These are phyloP conservation scores for Calvatia gigantea DNA, from an alignment of 768 basidiomycete genomes.

Conservation along the genomic window DNA sequence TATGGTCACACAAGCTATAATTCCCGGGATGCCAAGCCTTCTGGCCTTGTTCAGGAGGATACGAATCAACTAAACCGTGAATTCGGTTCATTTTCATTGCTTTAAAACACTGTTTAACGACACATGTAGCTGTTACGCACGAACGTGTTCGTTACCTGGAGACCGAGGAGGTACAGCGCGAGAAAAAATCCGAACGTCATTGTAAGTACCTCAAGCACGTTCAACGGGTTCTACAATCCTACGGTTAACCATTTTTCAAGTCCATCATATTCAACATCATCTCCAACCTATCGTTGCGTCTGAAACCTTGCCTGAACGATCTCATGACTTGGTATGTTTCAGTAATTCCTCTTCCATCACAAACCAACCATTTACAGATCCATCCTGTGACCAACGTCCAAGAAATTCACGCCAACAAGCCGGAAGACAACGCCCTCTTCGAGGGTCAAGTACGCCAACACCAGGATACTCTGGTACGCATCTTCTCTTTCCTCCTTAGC, in stretches of 20 bases:
- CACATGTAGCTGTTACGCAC: constrained; percentile 23
- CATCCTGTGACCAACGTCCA: constrained; percentile 24
- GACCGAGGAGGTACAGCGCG: constrained; percentile 26
- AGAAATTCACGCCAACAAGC: constrained; percentile 25
- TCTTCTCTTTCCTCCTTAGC: not conserved
- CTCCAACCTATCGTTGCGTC: constrained; percentile 28
- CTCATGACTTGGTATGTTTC: constrained; percentile 21
- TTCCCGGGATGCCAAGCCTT: constrained; percentile 15
- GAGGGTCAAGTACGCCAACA: constrained; percentile 25
- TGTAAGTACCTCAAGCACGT: constrained; percentile 18
- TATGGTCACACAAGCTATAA: constrained; percentile 14
- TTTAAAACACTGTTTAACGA: not conserved
- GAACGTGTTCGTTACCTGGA: constrained; percentile 26
- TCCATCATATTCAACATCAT: constrained; percentile 37
- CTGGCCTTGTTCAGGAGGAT: constrained; percentile 17
- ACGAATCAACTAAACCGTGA: constrained; percentile 21
- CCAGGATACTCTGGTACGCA: constrained; percentile 23
- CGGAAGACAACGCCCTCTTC: constrained; percentile 25
- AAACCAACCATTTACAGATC: constrained; percentile 14
- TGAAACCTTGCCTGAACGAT: constrained; percentile 23
- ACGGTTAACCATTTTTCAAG: no score
- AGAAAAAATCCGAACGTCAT: constrained; percentile 31
- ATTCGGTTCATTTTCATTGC: not conserved
- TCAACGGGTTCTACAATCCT: not conserved
- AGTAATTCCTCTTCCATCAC: not conserved